Conservation (phyloP, 1,139 yeast species). For the Saccharomyces hybrid region DNA sequence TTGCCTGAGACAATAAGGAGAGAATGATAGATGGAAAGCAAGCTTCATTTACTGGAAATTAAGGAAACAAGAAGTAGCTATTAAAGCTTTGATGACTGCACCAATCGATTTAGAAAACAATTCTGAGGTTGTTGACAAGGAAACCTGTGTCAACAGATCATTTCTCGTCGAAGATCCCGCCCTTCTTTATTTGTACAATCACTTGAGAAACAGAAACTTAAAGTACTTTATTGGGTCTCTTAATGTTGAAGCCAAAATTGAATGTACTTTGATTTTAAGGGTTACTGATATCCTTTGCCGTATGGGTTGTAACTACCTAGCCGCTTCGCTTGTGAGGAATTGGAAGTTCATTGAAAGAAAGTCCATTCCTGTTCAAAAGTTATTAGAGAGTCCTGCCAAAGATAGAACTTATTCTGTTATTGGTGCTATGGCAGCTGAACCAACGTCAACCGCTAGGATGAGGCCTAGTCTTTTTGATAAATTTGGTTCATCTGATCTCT, state of each 20-base stretch:
- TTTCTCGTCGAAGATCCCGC: slow-evolving; percentile 79
- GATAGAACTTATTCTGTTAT: slow-evolving; percentile 9
- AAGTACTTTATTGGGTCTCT: slow-evolving; percentile 45
- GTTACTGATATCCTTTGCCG: slow-evolving; percentile 63
- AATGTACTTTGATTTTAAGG: slow-evolving; percentile 53
- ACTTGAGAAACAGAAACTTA: slow-evolving; percentile 46
- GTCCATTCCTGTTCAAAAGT: slow-evolving; percentile 7
- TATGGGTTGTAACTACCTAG: slow-evolving; percentile 87
- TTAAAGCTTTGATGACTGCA: slow-evolving; percentile 57
- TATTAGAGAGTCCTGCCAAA: slow-evolving; percentile 3
- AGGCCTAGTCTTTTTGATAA: slow-evolving; percentile 28
- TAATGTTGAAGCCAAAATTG: slow-evolving; percentile 42
- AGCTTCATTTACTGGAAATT: slow-evolving; percentile 78
- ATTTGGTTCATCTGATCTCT: slow-evolving; percentile 8
- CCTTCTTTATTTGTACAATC: slow-evolving; percentile 55
- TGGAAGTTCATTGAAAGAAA: slow-evolving; percentile 54
- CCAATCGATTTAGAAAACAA: slow-evolving; percentile 38
- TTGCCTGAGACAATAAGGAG: slow-evolving; percentile 49
- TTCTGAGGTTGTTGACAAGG: slow-evolving; percentile 19
- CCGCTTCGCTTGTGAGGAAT: slow-evolving; percentile 51
- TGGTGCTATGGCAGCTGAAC: slow-evolving; percentile 13
- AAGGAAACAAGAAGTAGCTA: slow-evolving; percentile 43
- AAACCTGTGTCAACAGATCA: slow-evolving; percentile 33
- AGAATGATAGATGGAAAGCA: slow-evolving; percentile 75
- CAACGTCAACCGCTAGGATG: slow-evolving; percentile 16